These are phyloP conservation scores for Pulicaria dysenterica DNA, from an alignment of 129 eudicot genomes.

Conservation along the genomic window DNA sequence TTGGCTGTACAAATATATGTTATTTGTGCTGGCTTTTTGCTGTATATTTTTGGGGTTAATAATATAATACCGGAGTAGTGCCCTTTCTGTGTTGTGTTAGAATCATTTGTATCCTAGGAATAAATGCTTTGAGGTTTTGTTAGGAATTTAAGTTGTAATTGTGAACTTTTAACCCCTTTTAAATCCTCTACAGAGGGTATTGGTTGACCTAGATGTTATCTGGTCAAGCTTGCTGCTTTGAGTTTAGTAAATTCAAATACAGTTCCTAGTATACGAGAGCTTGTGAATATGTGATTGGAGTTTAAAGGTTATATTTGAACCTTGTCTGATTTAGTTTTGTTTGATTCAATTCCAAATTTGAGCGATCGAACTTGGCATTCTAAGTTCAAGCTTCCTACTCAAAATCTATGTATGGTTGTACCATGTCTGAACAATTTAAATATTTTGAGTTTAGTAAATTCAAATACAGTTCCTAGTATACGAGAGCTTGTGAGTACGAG, in stretches of 20 bases:
- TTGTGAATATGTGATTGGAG: not conserved
- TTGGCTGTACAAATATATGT: not conserved
- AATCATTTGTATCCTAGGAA: not conserved
- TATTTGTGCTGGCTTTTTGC: not conserved
- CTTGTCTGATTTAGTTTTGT: not conserved
- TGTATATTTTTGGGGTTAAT: not conserved
- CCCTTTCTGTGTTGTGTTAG: not conserved
- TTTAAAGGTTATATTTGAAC: not conserved
- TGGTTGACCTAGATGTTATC: slow-evolving; percentile 18
- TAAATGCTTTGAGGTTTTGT: not conserved
- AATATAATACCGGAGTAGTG: not conserved
- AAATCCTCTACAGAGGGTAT: not conserved
- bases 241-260: not conserved
- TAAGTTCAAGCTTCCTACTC: too few relatives aligned
- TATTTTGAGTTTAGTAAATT: not conserved
- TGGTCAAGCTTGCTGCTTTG: slow-evolving; percentile 11
- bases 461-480: slow-evolving; percentile 3
- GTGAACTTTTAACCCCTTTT: not conserved
- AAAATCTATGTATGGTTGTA: not conserved
- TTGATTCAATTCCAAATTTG: not conserved
- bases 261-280: slow-evolving; percentile 4
- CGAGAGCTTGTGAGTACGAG: not conserved
- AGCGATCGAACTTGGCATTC: not conserved
- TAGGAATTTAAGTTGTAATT: slow-evolving; percentile 8
- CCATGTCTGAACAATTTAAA: not conserved